Evolutionary conservation across 140 eudicot species (phyloP), one percentile per base, ranked within the genome.

Genomic region (Erigeron philadelphicus): DNA sequence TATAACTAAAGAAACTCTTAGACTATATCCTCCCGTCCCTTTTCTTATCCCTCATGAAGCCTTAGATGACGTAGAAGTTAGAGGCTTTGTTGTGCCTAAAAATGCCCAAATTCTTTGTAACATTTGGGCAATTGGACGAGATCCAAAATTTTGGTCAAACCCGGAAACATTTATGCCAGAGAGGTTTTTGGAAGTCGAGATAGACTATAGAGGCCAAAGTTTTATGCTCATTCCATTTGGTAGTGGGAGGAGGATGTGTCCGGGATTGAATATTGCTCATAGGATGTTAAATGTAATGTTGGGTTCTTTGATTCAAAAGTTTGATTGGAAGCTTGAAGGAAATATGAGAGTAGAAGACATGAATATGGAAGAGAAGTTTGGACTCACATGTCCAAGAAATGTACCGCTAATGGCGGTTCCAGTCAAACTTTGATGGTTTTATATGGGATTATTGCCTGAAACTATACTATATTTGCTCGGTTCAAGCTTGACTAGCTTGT

Each of bases 171-270:
- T 61, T 7, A 15, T 61, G 67, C 50, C 67, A 1, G 49, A 61
- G 48, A n/a, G 67, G 50, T 61, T 61, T 61, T 61, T 6, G 21
- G 67, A 12, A 12, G 48, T 61, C 8, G 48, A 61, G 31, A 15
- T 61, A 0, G 67, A 40, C 5, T 61, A 61, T 4, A 61, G 10
- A 61, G 67, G 67, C n/a, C 49, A 61, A 7, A 48, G n/a, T 61
- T 61, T 61, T 16, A 8, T 40, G 67, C 67, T 61, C 2, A 61
- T 61, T 35, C 67, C 67, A 16, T 38, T 61, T 35, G 67, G 67
- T 61, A 3, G 9, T 15, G 67, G 67, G 8, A 40, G 49, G 67
- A 40, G 67, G 13, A 40, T 61, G 0, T 38, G 67, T 15, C 49
- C 67, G 0, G 67, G 50, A 7, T 61, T 61, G 0, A 61, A 8